A percentile compares a stretch with the other conserved stretches of the same genome.
Conservation (phyloP, 768 basidiomycete species). For the Harrya chromipes region DNA sequence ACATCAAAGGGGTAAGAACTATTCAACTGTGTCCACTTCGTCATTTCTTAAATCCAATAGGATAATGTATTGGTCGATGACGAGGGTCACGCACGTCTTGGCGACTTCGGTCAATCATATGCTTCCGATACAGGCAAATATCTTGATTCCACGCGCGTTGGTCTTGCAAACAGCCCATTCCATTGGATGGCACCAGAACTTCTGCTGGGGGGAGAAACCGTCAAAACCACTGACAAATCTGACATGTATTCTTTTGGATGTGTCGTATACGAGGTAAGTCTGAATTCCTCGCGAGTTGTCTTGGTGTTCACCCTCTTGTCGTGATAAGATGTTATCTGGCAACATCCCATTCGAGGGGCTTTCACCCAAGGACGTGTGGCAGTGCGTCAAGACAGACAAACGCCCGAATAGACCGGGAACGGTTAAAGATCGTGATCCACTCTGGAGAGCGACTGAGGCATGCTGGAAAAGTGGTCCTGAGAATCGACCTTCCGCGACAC, state of each 20-base stretch:
- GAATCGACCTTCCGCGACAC: constrained; percentile 14
- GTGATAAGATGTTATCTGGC: constrained; percentile 19
- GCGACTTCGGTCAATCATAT: constrained; percentile 29
- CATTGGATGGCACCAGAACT: constrained; percentile 31
- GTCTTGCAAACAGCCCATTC: constrained; percentile 7
- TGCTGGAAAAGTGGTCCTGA: constrained; percentile 13
- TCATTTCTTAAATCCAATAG: constrained; percentile 11
- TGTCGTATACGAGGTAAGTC: constrained; percentile 30
- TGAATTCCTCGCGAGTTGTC: neutral
- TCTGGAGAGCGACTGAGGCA: constrained; percentile 10
- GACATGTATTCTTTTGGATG: constrained; percentile 30
- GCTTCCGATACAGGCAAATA: constrained; percentile 21
- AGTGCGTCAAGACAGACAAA: neutral
- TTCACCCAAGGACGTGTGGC: neutral
- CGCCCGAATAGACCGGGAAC: constrained; percentile 8
- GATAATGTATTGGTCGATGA: constrained; percentile 24
- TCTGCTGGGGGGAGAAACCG: neutral
- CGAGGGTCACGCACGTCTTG: constrained; percentile 13
- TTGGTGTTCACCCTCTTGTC: neutral
- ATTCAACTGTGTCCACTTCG: neutral
- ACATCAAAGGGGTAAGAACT: constrained; percentile 36
- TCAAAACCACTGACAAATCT: constrained; percentile 10
- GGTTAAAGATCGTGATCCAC: neutral
- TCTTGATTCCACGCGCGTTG: constrained; percentile 24
- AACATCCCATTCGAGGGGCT: constrained; percentile 9